Base-by-base conservation (phyloP, 2,329 filamentous ascomycete genomes). In the Zymoseptoria crescenta region DNA sequence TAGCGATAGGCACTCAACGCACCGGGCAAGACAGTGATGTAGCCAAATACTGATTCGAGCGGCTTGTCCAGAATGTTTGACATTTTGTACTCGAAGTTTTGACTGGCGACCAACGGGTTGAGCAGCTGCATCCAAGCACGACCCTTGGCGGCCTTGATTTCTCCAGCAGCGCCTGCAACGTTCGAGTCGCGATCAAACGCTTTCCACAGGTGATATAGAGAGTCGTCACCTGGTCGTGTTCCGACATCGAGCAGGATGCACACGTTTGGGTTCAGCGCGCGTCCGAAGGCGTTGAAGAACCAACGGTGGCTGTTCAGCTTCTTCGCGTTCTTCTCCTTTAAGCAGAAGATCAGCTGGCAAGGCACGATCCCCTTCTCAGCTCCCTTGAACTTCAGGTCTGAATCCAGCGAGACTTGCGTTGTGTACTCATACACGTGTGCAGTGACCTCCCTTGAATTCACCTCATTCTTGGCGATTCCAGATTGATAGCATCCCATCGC, bases 51-150 rank as follows among this genome's bases (percentile, higher is more conserved):
- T 0, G 91, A 96, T 74, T 99, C 94, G 1, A 99, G 79, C 0
- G 94, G 94, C 74, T 99, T 99, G 73, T 99, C 94, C 27, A 99
- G 81, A 69, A 99, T 99, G 69, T 99, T 99, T 49, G 91, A 96
- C 91, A 99, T 96, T 76, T 99, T 99, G 80, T 99, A 99, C 78
- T 99, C 94, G 67, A 99, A 99, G 73, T 99, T 99, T 70, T 99
- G 94, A 52, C 91, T 96, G 0, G 94, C 94, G 16, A 99, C 93
- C 5, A 99, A 80, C 0, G 94, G 94, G 69, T 99, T 99, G 52
- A 99, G 79, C 16, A 99, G 81, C 63, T 93, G 91, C 4, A 85
- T 79, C 70, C 91, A 92, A 24, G 83, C 86, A 65, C 87, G 90
- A 7, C 94, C 94, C 74, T 96, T 96, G 76, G 96, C 96, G 0